Base-by-base conservation (phyloP, 495 filamentous ascomycete species). In the Hypoxylon crocopeplum region DNA sequence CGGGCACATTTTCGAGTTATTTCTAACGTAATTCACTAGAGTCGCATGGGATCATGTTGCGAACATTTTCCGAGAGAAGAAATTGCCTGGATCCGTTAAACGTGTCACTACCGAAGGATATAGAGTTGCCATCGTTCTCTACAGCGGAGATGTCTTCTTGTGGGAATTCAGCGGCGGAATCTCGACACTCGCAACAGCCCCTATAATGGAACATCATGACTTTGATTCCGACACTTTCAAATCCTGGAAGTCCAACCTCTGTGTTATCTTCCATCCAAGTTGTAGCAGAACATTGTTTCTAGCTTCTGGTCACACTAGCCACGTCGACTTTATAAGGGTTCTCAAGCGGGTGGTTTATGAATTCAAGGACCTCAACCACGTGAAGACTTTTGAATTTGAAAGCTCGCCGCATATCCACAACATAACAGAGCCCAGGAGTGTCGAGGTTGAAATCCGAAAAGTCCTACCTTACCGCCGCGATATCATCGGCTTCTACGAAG, bases 21-120 rank as follows among this genome's bases (percentile, higher is more conserved):
- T 32, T 17, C 25, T 65, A 49, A 67, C 17, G 11, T 32, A 25
- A 12, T 8, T 22, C 27, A 33, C 22, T 22, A 70, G 68, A 17
- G 25, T 70, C 19, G 59, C 56, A 21, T 70, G 65, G 65, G 65
- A 70, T 33, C 62, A 68, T 34, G 37, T 45, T 7, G 22, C 45
- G 3, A 64, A 70, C 42, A 27, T 41, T n/a, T 29, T 16, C 41
- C 38, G 37, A 7, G 54, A 64, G 36, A 70, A 61, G 48, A 47
- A 27, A 4, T 10, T 70, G 8, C 62, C 61, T 5, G 24, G 51
- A 10, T 44, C 27, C 16, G 32, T 45, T 3, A 49, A 16, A 46
- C 27, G 13, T 37, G 59, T 34, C 33, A 7, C 34, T 11, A 64
- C 65, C 5, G 40, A 59, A 7, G 48, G 55, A 29, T 32, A 8